Percentiles rank a stretch among this genome's conserved stretches.
Evolutionary conservation across 352 stramenopile genomes (phyloP).

Genomic region (Pythium sukuiense): DNA sequence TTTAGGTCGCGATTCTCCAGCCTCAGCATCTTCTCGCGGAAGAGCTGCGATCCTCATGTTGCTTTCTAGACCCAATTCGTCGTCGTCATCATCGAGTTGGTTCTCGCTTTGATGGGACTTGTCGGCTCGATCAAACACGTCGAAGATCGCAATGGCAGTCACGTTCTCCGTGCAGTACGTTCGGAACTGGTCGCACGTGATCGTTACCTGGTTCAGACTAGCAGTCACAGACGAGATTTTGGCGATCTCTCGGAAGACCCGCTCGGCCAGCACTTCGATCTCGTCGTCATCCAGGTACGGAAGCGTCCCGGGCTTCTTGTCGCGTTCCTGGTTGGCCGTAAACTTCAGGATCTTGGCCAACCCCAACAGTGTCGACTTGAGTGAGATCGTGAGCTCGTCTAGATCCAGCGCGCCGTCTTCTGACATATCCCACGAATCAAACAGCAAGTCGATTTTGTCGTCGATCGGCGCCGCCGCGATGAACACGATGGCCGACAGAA

Average conservation of each 20-base stretch:
- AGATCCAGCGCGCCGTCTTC: conserved; percentile 75
- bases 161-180: conserved; percentile 72
- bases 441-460: conserved; percentile 83
- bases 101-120: conserved; percentile 17
- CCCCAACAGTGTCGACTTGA: conserved; percentile 80
- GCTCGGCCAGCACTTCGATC: conserved; percentile 57
- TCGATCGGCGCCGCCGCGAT: conserved; percentile 55
- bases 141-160: conserved; percentile 53
- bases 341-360: conserved; percentile 65
- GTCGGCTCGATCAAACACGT: conserved; percentile 58
- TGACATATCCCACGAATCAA: conserved; percentile 89
- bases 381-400: conserved; percentile 85
- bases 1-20: neutral
- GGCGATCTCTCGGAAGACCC: conserved; percentile 69
- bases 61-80: neutral
- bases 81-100: conserved; percentile 19
- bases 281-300: conserved; percentile 61
- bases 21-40: neutral
- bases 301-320: conserved; percentile 7
- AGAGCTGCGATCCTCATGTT: neutral
- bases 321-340: neutral
- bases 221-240: conserved; percentile 27
- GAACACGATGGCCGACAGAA: conserved; percentile 73
- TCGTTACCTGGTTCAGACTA: conserved; percentile 37
- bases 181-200: conserved; percentile 80